phyloP scores from a whole-genome alignment of 306 rosid genomes.

The Acacia acuminata region DNA sequence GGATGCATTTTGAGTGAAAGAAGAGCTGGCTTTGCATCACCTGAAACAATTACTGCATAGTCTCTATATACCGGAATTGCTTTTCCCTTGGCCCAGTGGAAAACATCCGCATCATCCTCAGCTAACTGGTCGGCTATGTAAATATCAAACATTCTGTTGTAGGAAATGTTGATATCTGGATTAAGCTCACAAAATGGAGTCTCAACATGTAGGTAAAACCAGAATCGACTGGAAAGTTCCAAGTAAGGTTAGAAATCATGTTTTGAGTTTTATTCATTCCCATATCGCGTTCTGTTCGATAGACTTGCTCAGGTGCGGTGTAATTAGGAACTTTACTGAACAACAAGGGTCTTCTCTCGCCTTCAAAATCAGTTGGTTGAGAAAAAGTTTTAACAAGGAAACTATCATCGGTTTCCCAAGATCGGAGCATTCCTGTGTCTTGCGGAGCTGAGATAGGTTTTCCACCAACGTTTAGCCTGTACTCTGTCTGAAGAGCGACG shows the following conservation, averaged over 20 bases:
- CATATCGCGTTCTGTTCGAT: constrained; percentile 12
- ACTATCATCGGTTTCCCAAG: background rate
- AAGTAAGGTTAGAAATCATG: background rate
- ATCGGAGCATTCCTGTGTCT: background rate
- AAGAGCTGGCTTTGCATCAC: background rate
- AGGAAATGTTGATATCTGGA: fast-evolving
- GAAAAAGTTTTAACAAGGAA: background rate
- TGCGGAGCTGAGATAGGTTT: background rate
- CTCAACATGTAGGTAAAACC: background rate
- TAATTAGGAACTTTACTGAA: background rate
- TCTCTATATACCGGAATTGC: constrained; percentile 15
- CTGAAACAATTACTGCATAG: background rate
- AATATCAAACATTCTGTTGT: background rate
- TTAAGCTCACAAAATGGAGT: constrained; percentile 33
- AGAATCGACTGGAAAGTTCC: constrained; percentile 12
- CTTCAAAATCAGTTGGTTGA: background rate
- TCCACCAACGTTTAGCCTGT: background rate
- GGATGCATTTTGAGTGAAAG: constrained; percentile 24
- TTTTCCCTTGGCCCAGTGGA: background rate
- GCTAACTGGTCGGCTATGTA: constrained; percentile 31
- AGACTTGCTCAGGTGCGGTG: background rate
- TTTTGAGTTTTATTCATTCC: background rate
- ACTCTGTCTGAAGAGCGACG: background rate
- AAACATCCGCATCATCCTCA: background rate
- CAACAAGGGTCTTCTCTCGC: fast-evolving